These are phyloP conservation scores for Noccaea caerulescens DNA, from an alignment of 345 rosid genomes.

Conservation along the genomic window DNA sequence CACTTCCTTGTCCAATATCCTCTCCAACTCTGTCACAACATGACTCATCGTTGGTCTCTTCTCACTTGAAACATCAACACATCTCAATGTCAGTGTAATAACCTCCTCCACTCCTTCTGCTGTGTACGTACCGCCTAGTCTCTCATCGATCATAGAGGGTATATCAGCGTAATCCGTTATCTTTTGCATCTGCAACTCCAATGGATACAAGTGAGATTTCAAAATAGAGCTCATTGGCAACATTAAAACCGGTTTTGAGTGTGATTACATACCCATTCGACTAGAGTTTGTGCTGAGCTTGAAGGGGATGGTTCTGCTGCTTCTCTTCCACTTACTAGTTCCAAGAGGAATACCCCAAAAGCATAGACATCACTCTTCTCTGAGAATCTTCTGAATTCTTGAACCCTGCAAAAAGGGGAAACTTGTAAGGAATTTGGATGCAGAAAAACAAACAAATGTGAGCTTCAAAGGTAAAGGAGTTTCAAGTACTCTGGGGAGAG, in stretches of 20 bases:
- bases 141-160: constrained; percentile 64
- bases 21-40: constrained; percentile 76
- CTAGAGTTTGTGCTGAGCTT: constrained; percentile 61
- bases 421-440: constrained; percentile 11
- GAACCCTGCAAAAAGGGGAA: constrained; percentile 56
- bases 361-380: constrained; percentile 90
- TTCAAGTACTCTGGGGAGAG: constrained; percentile 78
- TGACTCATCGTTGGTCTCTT: constrained; percentile 75
- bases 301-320: constrained; percentile 62
- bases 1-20: constrained; percentile 77
- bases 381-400: constrained; percentile 82
- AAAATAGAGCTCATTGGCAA: constrained; percentile 9
- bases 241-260: not conserved
- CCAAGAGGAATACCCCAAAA: constrained; percentile 92
- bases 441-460: not conserved
- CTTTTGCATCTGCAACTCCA: constrained; percentile 61
- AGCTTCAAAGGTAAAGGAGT: constrained; percentile 7
- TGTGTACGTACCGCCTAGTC: constrained; percentile 72
- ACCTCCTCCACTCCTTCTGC: constrained; percentile 81
- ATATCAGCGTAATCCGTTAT: constrained; percentile 53
- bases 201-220: constrained; percentile 28
- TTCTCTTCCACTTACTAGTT: constrained; percentile 74
- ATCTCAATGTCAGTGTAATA: constrained; percentile 57
- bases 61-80: constrained; percentile 77
- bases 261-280: constrained; percentile 73